These are phyloP conservation scores for Podila horticola DNA, from an alignment of 192 early-diverging fungal species.

Conservation along the genomic window DNA sequence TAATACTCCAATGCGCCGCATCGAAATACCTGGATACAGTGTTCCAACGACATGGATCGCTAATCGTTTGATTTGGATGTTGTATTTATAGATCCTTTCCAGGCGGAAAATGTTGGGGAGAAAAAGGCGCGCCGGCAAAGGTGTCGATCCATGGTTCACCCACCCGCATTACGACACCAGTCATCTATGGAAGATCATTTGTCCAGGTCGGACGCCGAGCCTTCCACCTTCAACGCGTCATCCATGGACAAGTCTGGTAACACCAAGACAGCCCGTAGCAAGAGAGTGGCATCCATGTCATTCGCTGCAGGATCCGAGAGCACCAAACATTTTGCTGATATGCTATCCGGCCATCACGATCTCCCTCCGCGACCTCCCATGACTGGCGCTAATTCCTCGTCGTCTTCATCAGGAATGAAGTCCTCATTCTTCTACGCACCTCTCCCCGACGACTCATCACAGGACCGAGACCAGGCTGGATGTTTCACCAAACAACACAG, in stretches of 20 bases:
- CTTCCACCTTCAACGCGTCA: not conserved
- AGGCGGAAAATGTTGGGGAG: not conserved
- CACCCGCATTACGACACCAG: not conserved
- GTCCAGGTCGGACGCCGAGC: slow-evolving; percentile 6
- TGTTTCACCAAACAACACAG: not conserved
- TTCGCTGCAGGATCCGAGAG: not conserved
- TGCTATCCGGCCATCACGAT: not conserved
- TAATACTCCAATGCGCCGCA: not conserved
- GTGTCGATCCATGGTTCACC: slow-evolving; percentile 26
- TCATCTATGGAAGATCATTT: not conserved
- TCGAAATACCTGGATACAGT: not conserved
- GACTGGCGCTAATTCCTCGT: not conserved
- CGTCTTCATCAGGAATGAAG: not conserved
- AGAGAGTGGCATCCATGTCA: slow-evolving; percentile 32
- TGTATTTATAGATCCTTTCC: not conserved
- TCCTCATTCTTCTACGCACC: not conserved
- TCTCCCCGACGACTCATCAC: not conserved
- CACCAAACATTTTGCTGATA: not conserved
- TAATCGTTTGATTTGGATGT: not conserved
- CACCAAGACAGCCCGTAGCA: not conserved
- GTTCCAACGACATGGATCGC: not conserved
- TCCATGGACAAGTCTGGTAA: not conserved
- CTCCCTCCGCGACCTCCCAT: not conserved
- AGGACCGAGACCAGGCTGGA: not conserved
- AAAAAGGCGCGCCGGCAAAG: slow-evolving; percentile 8